Conservation (phyloP, 768 basidiomycete species). For the Favolaschia claudopus region DNA sequence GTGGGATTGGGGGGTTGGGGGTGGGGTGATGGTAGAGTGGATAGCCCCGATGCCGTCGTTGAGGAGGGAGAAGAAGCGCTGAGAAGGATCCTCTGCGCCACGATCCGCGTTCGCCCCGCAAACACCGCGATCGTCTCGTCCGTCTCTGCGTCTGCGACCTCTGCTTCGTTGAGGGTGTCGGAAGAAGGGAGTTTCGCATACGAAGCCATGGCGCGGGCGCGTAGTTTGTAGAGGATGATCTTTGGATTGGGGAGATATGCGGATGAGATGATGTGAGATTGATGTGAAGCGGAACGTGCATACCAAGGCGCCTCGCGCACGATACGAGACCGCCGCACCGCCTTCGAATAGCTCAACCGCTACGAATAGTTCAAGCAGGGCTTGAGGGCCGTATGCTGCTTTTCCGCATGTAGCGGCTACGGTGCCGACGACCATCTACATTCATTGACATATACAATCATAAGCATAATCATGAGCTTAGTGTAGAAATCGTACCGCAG, state of each 20-base stretch:
- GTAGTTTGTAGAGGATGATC: constrained; percentile 2
- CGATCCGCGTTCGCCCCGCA: constrained; percentile 5
- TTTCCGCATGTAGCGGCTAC: constrained; percentile 3
- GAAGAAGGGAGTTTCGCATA: background rate
- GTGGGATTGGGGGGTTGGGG: no score
- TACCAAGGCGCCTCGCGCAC: constrained; percentile 8
- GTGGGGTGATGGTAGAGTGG: no score
- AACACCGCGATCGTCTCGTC: constrained; percentile 7
- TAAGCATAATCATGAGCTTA: background rate
- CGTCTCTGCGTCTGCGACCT: background rate
- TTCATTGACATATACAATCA: background rate
- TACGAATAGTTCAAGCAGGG: constrained; percentile 9
- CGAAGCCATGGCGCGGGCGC: constrained; percentile 6
- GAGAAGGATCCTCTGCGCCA: constrained; percentile 5
- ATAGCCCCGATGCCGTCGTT: no score
- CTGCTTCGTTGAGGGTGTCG: background rate
- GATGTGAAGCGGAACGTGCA: no score
- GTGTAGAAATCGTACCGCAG: background rate
- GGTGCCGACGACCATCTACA: constrained; percentile 10
- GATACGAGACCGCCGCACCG: constrained; percentile 2
- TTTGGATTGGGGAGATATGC: background rate
- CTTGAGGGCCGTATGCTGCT: background rate
- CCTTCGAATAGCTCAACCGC: constrained; percentile 14
- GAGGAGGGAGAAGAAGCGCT: no score
- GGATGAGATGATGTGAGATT: background rate